These are phyloP conservation scores for Cotoneaster glaucophyllus DNA, from an alignment of 306 rosid species.

Conservation along the genomic window DNA sequence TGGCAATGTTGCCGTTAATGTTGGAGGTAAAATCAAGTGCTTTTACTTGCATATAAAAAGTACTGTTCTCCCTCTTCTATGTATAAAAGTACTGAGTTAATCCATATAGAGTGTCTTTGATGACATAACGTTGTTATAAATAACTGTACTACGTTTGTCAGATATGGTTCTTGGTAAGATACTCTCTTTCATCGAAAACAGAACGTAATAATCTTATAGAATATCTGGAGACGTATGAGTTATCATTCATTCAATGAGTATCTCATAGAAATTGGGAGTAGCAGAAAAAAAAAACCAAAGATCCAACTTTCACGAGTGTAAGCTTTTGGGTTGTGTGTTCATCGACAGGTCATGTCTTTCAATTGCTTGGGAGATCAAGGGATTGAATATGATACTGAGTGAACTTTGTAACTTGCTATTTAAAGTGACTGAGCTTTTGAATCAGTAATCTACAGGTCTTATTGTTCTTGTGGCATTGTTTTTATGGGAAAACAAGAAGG, in stretches of 20 bases:
- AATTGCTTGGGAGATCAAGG: background rate
- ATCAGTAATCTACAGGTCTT: slow-evolving; percentile 83
- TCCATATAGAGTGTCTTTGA: background rate
- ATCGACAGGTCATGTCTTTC: background rate
- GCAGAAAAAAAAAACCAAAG: background rate
- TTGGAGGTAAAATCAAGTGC: slow-evolving; percentile 61
- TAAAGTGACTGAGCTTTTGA: slow-evolving; percentile 53
- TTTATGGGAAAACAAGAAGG: slow-evolving; percentile 95
- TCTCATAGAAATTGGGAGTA: background rate
- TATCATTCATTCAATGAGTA: background rate
- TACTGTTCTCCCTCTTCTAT: background rate
- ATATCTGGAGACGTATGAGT: background rate
- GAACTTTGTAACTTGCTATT: slow-evolving; percentile 23
- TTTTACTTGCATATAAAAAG: slow-evolving; percentile 9
- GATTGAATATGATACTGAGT: background rate
- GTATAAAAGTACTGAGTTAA: background rate
- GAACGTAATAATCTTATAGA: background rate
- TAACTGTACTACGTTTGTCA: slow-evolving; percentile 1
- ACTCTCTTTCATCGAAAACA: background rate
- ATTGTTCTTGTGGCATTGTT: slow-evolving; percentile 66
- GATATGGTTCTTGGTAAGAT: background rate
- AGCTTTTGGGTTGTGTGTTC: background rate
- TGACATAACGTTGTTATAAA: background rate
- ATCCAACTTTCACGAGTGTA: background rate
- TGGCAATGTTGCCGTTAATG: slow-evolving; percentile 82